These are phyloP conservation scores for Cenchrus purpureus DNA, from an alignment of 176 grass and related monocot genomes.

Conservation along the genomic window DNA sequence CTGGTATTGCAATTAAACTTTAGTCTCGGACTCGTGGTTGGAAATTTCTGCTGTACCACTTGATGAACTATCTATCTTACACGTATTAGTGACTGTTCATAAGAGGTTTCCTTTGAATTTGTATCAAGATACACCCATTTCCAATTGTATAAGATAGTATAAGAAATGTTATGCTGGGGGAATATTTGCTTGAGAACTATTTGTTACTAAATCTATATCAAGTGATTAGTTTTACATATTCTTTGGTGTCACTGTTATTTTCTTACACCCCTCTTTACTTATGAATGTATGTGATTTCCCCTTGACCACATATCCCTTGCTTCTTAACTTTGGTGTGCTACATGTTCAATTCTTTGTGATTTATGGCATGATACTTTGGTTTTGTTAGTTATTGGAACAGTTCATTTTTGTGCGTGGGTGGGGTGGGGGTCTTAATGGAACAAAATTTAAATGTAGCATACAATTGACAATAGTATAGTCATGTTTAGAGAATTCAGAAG, in stretches of 20 bases:
- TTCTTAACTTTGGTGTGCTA: conserved; percentile 25
- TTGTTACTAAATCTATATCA: conserved; percentile 8
- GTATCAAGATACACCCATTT: not conserved
- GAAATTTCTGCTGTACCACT: not conserved
- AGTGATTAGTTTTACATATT: not conserved
- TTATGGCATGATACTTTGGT: conserved; percentile 11
- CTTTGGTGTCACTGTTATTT: conserved; percentile 11
- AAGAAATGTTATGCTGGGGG: not conserved
- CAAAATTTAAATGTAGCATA: not conserved
- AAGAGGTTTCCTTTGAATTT: not conserved
- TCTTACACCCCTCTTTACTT: not conserved
- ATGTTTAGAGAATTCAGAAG: conserved; percentile 15
- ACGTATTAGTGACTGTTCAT: conserved; percentile 5
- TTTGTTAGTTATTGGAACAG: conserved; percentile 3
- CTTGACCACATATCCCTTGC: not conserved
- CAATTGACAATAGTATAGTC: conserved; percentile 3
- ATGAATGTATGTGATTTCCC: not conserved
- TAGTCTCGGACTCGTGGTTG: not conserved
- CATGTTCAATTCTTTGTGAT: not conserved
- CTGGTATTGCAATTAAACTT: not conserved
- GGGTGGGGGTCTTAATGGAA: not conserved
- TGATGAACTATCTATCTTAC: not conserved
- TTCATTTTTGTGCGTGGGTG: not conserved
- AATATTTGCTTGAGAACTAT: not conserved
- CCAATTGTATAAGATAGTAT: not conserved